phyloP scores from a whole-genome alignment of 2,329 filamentous ascomycete species.

The Diaporthe capsici region DNA sequence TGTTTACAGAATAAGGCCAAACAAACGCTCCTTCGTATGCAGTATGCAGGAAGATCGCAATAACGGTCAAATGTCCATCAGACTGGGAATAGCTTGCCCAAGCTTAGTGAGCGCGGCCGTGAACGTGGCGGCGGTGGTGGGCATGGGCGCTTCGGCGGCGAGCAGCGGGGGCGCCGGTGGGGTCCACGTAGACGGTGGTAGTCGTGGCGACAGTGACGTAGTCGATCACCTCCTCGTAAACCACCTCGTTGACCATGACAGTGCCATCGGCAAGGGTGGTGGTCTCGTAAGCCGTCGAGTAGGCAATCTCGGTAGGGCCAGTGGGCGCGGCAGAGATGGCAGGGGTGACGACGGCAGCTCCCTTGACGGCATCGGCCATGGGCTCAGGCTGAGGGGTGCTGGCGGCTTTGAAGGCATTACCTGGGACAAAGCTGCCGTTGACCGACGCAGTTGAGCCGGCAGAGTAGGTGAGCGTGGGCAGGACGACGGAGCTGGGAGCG shows the following conservation, averaged over 20 bases:
- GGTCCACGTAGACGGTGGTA: conserved; percentile 56
- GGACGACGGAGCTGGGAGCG: conserved; percentile 42
- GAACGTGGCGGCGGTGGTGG: conserved; percentile 53
- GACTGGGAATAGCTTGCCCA: background rate
- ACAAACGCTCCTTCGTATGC: conserved; percentile 39
- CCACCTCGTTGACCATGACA: conserved; percentile 65
- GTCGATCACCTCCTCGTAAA: conserved; percentile 69
- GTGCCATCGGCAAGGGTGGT: conserved; percentile 39
- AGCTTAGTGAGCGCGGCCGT: conserved; percentile 42
- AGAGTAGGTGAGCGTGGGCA: conserved; percentile 54
- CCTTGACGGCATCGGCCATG: conserved; percentile 36
- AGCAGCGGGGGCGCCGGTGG: conserved; percentile 44
- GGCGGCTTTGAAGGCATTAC: conserved; percentile 59
- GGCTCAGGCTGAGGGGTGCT: conserved; percentile 23
- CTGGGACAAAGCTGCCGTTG: conserved; percentile 53
- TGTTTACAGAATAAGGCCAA: conserved; percentile 41
- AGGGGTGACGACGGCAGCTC: conserved; percentile 13
- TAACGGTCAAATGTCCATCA: conserved; percentile 22
- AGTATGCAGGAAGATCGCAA: conserved; percentile 38
- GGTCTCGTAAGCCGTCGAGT: conserved; percentile 34
- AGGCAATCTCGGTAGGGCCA: conserved; percentile 20
- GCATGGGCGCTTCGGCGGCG: conserved; percentile 54
- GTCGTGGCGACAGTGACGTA: conserved; percentile 64
- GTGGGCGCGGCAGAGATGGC: background rate
- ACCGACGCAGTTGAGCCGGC: conserved; percentile 53